Evolutionary conservation across 352 stramenopile genomes (phyloP), one percentile per base, ranked within the genome.

Genomic region (Phytophthora tentaculata): DNA sequence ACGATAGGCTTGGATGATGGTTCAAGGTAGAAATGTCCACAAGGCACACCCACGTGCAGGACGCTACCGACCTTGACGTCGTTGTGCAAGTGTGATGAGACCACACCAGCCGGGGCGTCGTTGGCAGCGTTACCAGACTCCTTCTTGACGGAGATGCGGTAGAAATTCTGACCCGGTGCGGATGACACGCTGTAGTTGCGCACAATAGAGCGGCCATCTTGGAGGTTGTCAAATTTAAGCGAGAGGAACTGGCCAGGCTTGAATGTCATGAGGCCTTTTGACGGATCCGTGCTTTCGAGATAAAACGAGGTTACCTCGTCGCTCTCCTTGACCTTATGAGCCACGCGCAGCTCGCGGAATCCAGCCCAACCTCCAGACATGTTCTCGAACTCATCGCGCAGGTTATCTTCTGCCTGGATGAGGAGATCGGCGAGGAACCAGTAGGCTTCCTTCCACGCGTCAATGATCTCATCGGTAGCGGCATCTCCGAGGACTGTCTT

Each of bases 81-180:
- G 49, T 86, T 65, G 68, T 92, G 84, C 44, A 92, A 63, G 66
- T 85, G 73, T 47, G 58, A 83, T n/a, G 81, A 90, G 22, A 84
- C 77, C 3, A 80, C 69, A 28, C 84, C 84, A 51, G 68, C 74
- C 2, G 76, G 71, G 13, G 69, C 56, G 44, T 68, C 64, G 0
- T 65, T 69, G n/a, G 43, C 63, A 17, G 56, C 55, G 20, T 75
- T 64, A 4, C 74, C 77, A 17, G 69, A 61, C 62, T 87, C 76
- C 55, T 80, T 79, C 66, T 85, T 88, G n/a, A 88, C 79, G 17
- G 79, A 83, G 61, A 85, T 87, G 51, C 79, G 79, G 69, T 87
- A 87, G 51, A 83, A 73, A 4, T 71, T 66, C 20, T 68, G 62
- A 16, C 65, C 66, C 0, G 76, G 79, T 23, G 74, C 76, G 17